Conservation (phyloP, 495 filamentous ascomycete species). For the Daldinia grandis region DNA sequence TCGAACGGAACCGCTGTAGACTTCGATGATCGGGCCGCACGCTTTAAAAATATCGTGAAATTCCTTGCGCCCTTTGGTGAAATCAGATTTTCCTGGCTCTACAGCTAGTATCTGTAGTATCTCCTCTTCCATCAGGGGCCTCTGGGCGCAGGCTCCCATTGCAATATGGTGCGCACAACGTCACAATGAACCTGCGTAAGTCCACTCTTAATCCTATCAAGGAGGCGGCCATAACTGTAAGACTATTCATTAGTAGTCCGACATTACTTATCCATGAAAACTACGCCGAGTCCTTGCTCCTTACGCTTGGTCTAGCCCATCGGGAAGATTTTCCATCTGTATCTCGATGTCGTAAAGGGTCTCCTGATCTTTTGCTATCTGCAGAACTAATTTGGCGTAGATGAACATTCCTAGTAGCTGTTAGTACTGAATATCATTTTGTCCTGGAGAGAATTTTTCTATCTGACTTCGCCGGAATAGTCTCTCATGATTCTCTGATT, state of each 20-base stretch:
- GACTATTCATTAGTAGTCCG: background rate
- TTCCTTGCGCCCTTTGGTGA: conserved; percentile 28
- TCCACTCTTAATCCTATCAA: conserved; percentile 13
- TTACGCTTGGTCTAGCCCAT: conserved; percentile 28
- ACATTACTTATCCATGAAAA: background rate
- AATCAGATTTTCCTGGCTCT: conserved; percentile 18
- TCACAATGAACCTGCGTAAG: background rate
- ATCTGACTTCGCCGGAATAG: conserved; percentile 13
- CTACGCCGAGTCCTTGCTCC: background rate
- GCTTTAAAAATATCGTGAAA: conserved; percentile 15
- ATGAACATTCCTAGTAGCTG: conserved; percentile 25
- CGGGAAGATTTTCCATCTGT: conserved; percentile 23
- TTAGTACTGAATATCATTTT: conserved; percentile 3
- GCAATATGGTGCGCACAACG: conserved; percentile 15
- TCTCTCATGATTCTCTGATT: background rate
- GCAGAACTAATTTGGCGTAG: conserved; percentile 24
- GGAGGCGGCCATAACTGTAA: conserved; percentile 25
- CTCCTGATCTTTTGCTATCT: conserved; percentile 19
- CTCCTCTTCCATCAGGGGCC: conserved; percentile 26
- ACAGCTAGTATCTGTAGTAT: conserved; percentile 29
- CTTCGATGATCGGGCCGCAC: conserved; percentile 31
- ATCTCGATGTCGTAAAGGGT: conserved; percentile 16
- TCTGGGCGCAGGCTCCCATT: conserved; percentile 29
- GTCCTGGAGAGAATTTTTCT: background rate
- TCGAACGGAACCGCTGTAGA: conserved; percentile 4